Base-by-base conservation (phyloP, 768 basidiomycete genomes). In the Mycena vulgaris region DNA sequence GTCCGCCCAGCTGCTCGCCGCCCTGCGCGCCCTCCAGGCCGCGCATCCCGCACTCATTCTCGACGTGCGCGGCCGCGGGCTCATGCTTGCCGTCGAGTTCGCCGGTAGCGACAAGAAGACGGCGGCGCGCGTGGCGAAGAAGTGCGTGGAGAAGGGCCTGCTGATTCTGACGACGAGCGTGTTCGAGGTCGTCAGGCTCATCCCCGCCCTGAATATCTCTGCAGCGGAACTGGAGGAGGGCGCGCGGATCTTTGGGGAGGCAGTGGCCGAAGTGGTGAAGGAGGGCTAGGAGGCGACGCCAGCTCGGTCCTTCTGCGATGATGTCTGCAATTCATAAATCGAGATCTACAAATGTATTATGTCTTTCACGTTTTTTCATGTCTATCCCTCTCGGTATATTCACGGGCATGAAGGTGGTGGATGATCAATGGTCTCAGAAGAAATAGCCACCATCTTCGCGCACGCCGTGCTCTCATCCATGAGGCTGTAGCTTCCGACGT, bases 171-270 rank as follows among this genome's bases (percentile, higher is more conserved):
- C 97, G 16, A 98, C 97, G 28, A 95, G 93, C 58, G 86, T 94
- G 28, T 97, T 93, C 79, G 93, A 97, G 79, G 92, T 93, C 17
- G 84, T 98, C 66, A 86, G 96, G 76, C 98, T 99, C 85, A 98
- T 99, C 75, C 97, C 97, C 5, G 89, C 97, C 19, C 80, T 98
- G 75, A 97, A 95, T 77, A 89, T 97, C 70, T 88, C 87, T 27
- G 80, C 89, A 79, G 88, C 86, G 78, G 95, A 98, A 78, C 82
- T 98, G 83, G 85, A 81, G 74, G 89, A 90, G 77, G 93, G 93
- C 0, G 84, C 83, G 66, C 76, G 79, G 42, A 90, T 94, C 30
- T 95, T 95, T 78, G 83, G 76, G 37, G 87, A 93, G 76, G 89
- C 93, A 11, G 87, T 96, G 16, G 85, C 87, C 78, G 92, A 94